Conservation (phyloP, 2,329 filamentous ascomycete species). For the Arthrobotrys musiformis region DNA sequence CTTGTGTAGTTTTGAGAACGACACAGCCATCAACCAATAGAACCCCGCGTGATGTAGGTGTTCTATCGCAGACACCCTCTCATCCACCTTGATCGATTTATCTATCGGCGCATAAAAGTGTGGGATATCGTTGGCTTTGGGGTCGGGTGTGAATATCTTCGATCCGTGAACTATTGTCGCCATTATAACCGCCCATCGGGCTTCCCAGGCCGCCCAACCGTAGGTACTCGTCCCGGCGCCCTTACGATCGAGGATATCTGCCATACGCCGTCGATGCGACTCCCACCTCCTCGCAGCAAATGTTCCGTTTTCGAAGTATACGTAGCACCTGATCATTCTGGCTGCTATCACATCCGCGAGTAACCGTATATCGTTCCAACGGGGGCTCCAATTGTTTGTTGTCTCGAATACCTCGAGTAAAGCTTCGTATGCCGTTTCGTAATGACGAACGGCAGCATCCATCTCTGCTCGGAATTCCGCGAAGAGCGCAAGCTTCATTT, state of each 20-base stretch:
- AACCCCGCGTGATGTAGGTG: slow-evolving; percentile 74
- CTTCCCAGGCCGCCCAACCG: slow-evolving; percentile 93
- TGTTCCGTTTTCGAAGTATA: slow-evolving; percentile 83
- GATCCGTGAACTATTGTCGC: slow-evolving; percentile 48
- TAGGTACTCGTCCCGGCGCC: slow-evolving; percentile 89
- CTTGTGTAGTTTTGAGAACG: slow-evolving; percentile 69
- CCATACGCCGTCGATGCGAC: slow-evolving; percentile 77
- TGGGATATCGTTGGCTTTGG: slow-evolving; percentile 59
- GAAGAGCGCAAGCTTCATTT: slow-evolving; percentile 90
- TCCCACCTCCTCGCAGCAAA: slow-evolving; percentile 83
- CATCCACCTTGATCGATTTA: slow-evolving; percentile 68
- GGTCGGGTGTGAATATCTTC: slow-evolving; percentile 41
- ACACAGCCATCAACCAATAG: slow-evolving; percentile 72
- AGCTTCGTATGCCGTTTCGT: slow-evolving; percentile 85
- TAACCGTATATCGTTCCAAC: slow-evolving; percentile 93
- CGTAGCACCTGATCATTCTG: slow-evolving; percentile 80
- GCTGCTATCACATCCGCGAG: slow-evolving; percentile 84
- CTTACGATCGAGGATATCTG: slow-evolving; percentile 80
- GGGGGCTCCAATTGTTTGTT: slow-evolving; percentile 86
- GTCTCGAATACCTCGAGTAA: slow-evolving; percentile 88
- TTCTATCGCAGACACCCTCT: slow-evolving; percentile 73
- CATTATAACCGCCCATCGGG: slow-evolving; percentile 68
- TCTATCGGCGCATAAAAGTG: slow-evolving; percentile 70
- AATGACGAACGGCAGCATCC: slow-evolving; percentile 85
- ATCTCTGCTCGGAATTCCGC: slow-evolving; percentile 94